These are phyloP conservation scores for Penicillium verhagenii DNA, from an alignment of 495 filamentous ascomycete genomes.

Conservation along the genomic window DNA sequence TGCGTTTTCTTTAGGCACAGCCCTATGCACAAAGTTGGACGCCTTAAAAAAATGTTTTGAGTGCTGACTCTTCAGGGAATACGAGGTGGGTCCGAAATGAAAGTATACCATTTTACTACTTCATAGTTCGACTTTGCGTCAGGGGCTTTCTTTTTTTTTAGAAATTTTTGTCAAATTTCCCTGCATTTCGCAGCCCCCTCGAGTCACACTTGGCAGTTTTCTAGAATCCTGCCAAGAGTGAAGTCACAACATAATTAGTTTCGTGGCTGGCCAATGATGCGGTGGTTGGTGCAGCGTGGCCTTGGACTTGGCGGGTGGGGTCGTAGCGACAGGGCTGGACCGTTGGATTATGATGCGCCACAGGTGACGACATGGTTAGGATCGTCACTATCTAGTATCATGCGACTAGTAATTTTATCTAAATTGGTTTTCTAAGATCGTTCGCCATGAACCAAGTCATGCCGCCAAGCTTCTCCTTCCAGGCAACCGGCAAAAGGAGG, in stretches of 20 bases:
- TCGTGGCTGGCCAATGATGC: conserved; percentile 13
- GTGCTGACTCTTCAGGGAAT: neutral
- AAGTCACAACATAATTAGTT: conserved; percentile 17
- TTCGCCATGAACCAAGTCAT: conserved; percentile 1
- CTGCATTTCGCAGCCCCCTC: conserved; percentile 5
- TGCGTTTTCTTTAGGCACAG: neutral
- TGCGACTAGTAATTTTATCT: too few relatives aligned
- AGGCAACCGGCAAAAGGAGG: conserved; percentile 29
- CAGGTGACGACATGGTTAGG: neutral
- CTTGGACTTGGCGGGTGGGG: conserved; percentile 29
- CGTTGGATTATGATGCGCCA: conserved; percentile 13
- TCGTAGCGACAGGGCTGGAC: conserved; percentile 21
- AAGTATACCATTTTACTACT: too few relatives aligned
- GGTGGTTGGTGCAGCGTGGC: conserved; percentile 4
- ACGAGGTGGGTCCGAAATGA: neutral
- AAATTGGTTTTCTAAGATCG: too few relatives aligned
- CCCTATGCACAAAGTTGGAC: too few relatives aligned
- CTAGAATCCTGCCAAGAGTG: conserved; percentile 5
- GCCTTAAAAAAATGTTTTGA: neutral
- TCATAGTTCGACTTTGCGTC: neutral
- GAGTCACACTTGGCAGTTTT: neutral
- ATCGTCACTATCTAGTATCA: conserved; percentile 7
- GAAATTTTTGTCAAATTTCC: neutral
- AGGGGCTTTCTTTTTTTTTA: neutral
- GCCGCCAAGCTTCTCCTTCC: conserved; percentile 18